Base-by-base conservation (phyloP, 176 grass and related monocot genomes). In the Cocos nucifera region DNA sequence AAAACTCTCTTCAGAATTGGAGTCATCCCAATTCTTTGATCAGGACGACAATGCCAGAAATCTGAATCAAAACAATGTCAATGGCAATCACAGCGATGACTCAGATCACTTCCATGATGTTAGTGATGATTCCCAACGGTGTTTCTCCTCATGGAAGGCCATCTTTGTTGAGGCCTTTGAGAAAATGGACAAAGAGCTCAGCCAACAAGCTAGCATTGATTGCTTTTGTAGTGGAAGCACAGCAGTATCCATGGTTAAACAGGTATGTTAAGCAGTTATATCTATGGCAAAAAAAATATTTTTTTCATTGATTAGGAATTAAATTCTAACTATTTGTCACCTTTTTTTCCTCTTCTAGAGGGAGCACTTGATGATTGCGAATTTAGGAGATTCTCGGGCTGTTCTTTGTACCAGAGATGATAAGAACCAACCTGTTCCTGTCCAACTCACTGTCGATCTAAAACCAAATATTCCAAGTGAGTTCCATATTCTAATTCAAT, bases 211-310 rank as follows among this genome's bases (percentile, higher is more conserved):
- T 18, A 55, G 50, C 21, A 95, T 95, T 4, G 86, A 95, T 69
- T 81, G 86, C 77, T 71, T 95, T 69, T 95, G 90, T 49, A 95
- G 90, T 20, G 90, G 90, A 61, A 75, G 86, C 6, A 95, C 90
- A 3, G 90, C 90, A 2, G 86, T 89, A 29, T 63, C 70, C 19
- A 64, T 81, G 3, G 17, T 95, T 68, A 89, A 70, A 44, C 70
- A 89, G 90, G 90, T 95, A 81, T 20, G 10, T 19, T 23, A 23
- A 23, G 23, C 23, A 23, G 23, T 21, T 50, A 25, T 4, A n/a
- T 4, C 56, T 65, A 23, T 60, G 30, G 22, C 23, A 35, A 32
- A 7, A 32, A 32, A 9, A 30, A 35, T 21, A 21, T 21, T 6
- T 32, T 32, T 10, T 35, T 35, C 0, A 35, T 2, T 35, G 32